These are phyloP conservation scores for Colletotrichum caudatum DNA, from an alignment of 2,329 filamentous ascomycete species.

Conservation along the genomic window DNA sequence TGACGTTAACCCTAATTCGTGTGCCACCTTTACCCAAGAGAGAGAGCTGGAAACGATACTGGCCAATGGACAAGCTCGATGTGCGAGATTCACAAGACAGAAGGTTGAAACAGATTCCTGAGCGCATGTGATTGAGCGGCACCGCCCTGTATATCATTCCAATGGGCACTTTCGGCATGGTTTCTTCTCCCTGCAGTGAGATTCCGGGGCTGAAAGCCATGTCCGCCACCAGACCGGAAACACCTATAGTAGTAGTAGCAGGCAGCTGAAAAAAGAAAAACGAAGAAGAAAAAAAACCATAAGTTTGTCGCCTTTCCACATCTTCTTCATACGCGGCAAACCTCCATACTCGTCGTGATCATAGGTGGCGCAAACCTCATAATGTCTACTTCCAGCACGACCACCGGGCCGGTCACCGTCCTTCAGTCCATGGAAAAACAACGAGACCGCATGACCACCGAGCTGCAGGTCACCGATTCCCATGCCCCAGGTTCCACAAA, in stretches of 20 bases:
- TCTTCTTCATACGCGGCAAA: too few relatives aligned
- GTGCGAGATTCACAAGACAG: neutral
- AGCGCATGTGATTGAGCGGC: constrained; percentile 6
- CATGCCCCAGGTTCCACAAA: neutral
- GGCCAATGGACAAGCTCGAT: neutral
- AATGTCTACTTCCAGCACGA: neutral
- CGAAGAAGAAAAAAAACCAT: neutral
- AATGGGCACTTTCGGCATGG: neutral
- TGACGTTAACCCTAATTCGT: neutral
- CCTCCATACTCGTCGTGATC: neutral
- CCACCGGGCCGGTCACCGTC: neutral
- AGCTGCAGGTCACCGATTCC: neutral
- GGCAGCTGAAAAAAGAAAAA: neutral
- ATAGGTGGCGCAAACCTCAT: neutral
- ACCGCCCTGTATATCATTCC: too few relatives aligned
- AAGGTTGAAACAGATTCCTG: too few relatives aligned
- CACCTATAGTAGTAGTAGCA: neutral
- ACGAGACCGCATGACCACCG: neutral
- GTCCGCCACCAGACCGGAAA: neutral
- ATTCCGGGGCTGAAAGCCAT: neutral
- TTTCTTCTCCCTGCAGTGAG: neutral
- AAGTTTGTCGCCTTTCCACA: neutral
- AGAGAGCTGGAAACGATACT: neutral
- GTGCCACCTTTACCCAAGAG: neutral
- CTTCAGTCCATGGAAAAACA: neutral